Percentiles rank a stretch among this genome's conserved stretches.
These are phyloP conservation scores for Barbatosphaeria neglecta DNA, from an alignment of 495 filamentous ascomycete species.

Conservation along the genomic window DNA sequence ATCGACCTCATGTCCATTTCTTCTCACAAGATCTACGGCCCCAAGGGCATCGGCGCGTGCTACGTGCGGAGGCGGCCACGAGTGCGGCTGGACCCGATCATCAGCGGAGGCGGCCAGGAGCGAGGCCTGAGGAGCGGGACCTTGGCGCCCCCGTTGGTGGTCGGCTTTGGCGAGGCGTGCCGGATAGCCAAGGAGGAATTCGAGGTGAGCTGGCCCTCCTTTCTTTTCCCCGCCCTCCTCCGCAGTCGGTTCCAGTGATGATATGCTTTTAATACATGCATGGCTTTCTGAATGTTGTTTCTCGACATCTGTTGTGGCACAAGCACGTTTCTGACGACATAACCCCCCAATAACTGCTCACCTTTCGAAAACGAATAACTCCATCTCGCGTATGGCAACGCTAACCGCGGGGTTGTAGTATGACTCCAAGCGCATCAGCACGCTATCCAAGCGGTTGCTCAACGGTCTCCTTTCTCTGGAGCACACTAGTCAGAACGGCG, in stretches of 20 bases:
- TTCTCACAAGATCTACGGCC: slow-evolving; percentile 98
- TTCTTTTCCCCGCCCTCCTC: slow-evolving; percentile 1
- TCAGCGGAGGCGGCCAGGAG: slow-evolving; percentile 93
- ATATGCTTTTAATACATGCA: slow-evolving; percentile 58
- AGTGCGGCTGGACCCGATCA: slow-evolving; percentile 90
- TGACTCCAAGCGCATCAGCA: slow-evolving; percentile 70
- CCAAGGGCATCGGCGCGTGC: slow-evolving; percentile 93
- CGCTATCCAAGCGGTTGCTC: slow-evolving; percentile 70
- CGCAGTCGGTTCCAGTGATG: slow-evolving; percentile 48
- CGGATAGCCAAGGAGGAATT: slow-evolving; percentile 82
- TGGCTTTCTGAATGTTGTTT: slow-evolving; percentile 47
- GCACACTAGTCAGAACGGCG: slow-evolving; percentile 86
- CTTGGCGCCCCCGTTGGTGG: slow-evolving; percentile 73
- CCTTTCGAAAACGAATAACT: neutral
- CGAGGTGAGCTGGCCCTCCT: slow-evolving; percentile 47
- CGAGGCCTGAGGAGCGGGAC: slow-evolving; percentile 88
- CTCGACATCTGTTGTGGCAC: slow-evolving; percentile 38
- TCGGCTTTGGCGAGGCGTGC: slow-evolving; percentile 93
- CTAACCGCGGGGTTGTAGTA: slow-evolving; percentile 50
- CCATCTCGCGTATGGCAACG: neutral
- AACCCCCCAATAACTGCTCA: no score
- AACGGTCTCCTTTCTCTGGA: slow-evolving; percentile 77
- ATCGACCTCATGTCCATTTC: slow-evolving; percentile 98
- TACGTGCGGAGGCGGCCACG: slow-evolving; percentile 84
- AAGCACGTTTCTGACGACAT: slow-evolving; percentile 45